Evolutionary conservation across 768 basidiomycete genomes (phyloP).

Genomic region (Pholiota microspora): DNA sequence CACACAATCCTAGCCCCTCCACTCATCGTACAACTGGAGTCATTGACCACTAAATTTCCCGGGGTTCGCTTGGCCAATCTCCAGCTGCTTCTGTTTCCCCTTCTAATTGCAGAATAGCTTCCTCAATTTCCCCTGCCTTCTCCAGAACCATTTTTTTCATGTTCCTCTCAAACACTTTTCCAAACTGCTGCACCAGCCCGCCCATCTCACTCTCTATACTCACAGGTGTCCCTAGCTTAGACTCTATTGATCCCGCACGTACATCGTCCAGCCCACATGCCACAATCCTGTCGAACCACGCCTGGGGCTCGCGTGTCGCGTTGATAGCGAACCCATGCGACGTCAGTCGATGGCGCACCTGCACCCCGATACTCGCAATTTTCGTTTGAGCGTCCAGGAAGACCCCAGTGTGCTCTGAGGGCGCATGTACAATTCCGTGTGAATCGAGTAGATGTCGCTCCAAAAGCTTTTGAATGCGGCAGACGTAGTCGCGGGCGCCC

Average conservation of each 20-base stretch:
- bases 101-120: slow-evolving; percentile 47
- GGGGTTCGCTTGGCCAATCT: slow-evolving; percentile 35
- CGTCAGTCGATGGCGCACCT: slow-evolving; percentile 91
- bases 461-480: slow-evolving; percentile 73
- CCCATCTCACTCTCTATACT: slow-evolving; percentile 50
- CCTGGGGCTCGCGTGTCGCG: slow-evolving; percentile 72
- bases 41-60: neutral
- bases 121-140: slow-evolving; percentile 44
- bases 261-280: slow-evolving; percentile 92
- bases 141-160: slow-evolving; percentile 41
- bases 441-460: slow-evolving; percentile 56
- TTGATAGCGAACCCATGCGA: slow-evolving; percentile 96
- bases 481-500: slow-evolving; percentile 81
- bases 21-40: neutral
- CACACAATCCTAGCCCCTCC: neutral
- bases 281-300: slow-evolving; percentile 86
- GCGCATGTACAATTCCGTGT: slow-evolving; percentile 54
- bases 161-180: slow-evolving; percentile 45
- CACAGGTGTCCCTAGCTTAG: slow-evolving; percentile 36
- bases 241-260: slow-evolving; percentile 66
- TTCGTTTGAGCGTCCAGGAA: slow-evolving; percentile 82
- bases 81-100: slow-evolving; percentile 40
- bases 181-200: slow-evolving; percentile 47
- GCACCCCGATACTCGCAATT: slow-evolving; percentile 94
- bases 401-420: slow-evolving; percentile 87